Base-by-base conservation (phyloP, 2,329 filamentous ascomycete species). In the Cytospora paraplurivora region DNA sequence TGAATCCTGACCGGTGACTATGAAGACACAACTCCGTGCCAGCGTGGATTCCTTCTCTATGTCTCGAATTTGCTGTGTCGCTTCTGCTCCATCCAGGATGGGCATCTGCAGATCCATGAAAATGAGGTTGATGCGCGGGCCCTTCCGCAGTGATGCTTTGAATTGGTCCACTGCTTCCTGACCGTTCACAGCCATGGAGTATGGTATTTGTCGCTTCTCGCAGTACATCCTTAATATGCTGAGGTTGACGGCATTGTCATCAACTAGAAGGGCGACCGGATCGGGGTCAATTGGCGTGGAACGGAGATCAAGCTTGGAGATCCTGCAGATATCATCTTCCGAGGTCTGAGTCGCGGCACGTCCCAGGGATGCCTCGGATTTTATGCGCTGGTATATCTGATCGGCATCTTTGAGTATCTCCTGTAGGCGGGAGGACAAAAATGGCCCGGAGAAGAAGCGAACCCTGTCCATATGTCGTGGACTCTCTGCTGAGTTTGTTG, bases 161-260 rank as follows among this genome's bases (percentile, higher is more conserved):
- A 78, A 0, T 71, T 71, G 17, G 7, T 78, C 72, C 11, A 82
- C 74, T 1, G 80, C 80, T 69, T 81, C 75, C 19, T 73, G 70
- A 1, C 80, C 79, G 50, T 82, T 77, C 7, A 73, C 73, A 1
- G 79, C 79, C 1, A 75, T 76, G 17, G 74, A 69, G 33, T 79
- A 80, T 17, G 77, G 73, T 32, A 81, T 73, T 0, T 75, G 73
- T 12, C 78, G 72, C 50, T 77, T 77, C 60, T 77, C 76, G 56
- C 80, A 78, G 67, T 81, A 82, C 69, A 80, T 79, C 19, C 76
- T 72, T 34, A 82, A 67, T 33, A 82, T 80, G 21, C 79, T 79
- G 0, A 82, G 74, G 27, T 82, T 82, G 61, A 82, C 77, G 3
- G 76, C 61, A 53, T 82, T 82, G 64, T 82, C 80, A 65, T 82